Evolutionary conservation across 352 stramenopile genomes (phyloP).

Genomic region (Phytophthora cajani): DNA sequence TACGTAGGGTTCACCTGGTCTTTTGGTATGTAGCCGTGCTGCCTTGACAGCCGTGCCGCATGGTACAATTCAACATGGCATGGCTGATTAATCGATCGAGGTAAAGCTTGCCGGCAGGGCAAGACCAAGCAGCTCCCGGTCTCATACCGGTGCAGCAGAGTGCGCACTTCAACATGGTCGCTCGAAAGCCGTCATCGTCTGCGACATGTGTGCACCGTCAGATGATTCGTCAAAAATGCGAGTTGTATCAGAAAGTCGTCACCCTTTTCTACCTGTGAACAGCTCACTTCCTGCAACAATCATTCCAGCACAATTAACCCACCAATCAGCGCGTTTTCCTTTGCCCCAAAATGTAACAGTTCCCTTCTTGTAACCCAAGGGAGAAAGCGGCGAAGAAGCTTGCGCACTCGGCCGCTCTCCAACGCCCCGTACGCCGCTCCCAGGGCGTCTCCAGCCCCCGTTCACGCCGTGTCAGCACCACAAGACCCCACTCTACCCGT

Average conservation of each 20-base stretch:
- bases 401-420: not conserved
- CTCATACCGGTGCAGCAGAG: conserved; percentile 6
- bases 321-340: conserved; percentile 25
- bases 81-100: not conserved
- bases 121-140: not conserved
- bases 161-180: conserved; percentile 20
- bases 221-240: conserved; percentile 15
- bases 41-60: no score
- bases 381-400: conserved; percentile 35
- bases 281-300: not conserved
- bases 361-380: conserved; percentile 13
- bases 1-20: no score
- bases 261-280: not conserved
- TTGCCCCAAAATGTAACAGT: conserved; percentile 12
- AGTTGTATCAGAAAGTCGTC: not conserved
- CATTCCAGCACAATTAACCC: not conserved
- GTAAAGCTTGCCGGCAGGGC: not conserved
- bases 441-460: not conserved
- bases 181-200: conserved; percentile 8
- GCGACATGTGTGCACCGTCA: conserved; percentile 13
- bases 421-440: not conserved
- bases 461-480: not conserved
- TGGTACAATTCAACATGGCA: no score
- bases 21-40: no score
- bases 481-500: not conserved